A percentile compares a stretch with the other conserved stretches of the same genome.
Evolutionary conservation across 106 monocot genomes (phyloP).

Genomic region (Dioscorea alata): DNA sequence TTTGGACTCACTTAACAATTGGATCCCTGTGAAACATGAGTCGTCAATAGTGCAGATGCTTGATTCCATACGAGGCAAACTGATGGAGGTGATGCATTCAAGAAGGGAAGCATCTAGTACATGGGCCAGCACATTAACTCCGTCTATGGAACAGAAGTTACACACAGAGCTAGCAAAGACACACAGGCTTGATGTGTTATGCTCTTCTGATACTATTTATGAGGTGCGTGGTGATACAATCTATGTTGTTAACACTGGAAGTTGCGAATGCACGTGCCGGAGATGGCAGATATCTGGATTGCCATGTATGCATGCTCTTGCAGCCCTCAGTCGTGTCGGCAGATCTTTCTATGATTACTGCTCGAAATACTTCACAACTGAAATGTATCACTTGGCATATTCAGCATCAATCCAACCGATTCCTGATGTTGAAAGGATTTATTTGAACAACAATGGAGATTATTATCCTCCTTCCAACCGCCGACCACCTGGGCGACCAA

Average conservation of each 20-base stretch:
- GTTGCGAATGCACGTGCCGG: conserved; percentile 74
- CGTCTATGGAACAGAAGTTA: conserved; percentile 65
- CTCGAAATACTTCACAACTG: conserved; percentile 42
- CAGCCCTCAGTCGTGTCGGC: conserved; percentile 49
- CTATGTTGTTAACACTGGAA: conserved; percentile 57
- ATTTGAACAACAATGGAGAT: conserved; percentile 34
- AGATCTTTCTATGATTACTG: conserved; percentile 68
- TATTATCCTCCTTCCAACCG: conserved; percentile 44
- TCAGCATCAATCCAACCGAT: conserved; percentile 46
- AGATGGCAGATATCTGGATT: conserved; percentile 89
- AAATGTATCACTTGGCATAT: conserved; percentile 52
- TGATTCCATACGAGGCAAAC: conserved; percentile 58
- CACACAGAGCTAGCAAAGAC: conserved; percentile 53
- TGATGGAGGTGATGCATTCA: conserved; percentile 47
- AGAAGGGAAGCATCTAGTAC: conserved; percentile 41
- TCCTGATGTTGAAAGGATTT: conserved; percentile 52
- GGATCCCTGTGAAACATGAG: conserved; percentile 80
- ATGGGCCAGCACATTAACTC: conserved; percentile 54
- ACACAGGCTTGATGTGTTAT: conserved; percentile 60
- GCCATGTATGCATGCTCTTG: conserved; percentile 74
- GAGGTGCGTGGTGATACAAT: conserved; percentile 81
- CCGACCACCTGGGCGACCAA: conserved; percentile 51
- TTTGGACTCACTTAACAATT: conserved; percentile 56
- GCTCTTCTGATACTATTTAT: conserved; percentile 86
- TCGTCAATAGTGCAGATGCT: conserved; percentile 62